Evolutionary conservation across 1,139 yeast genomes (phyloP), one percentile per base, ranked within the genome.

Genomic region (Kazachstania sp.): DNA sequence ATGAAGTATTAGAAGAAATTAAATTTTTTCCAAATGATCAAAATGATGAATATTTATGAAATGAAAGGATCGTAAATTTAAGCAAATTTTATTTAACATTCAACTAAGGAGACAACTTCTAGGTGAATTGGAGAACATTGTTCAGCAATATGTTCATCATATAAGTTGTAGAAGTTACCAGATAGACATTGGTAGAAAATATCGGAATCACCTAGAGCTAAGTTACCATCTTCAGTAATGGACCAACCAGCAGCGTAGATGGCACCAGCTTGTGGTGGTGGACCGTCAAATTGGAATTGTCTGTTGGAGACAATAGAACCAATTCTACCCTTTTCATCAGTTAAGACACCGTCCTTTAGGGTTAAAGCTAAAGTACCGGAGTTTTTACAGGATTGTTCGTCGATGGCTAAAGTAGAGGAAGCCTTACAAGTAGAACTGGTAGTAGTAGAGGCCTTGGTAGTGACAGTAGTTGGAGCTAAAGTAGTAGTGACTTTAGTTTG

Each of bases 211-310:
- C 92, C 94, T 58, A 84, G 71, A 50, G 87, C 86, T 66, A 85
- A 77, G 72, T 72, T 65, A 59, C 87, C 87, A 47, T 78, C 83
- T 48, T 67, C 60, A 50, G 82, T 74, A 59, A 83, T 69, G 44
- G 85, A 74, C 94, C 94, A 85, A 57, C 94, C 94, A 51, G 80
- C 86, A 64, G 94, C 94, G 70, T 81, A 83, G 69, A 84, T 80
- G 59, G 88, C 76, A 69, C 94, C 94, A 51, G 92, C 90, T 75
- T 84, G 94, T 62, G 92, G 92, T 70, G 90, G 88, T 59, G 92
- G 94, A 68, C 92, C 92, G 65, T 84, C 94, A 63, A 84, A 84
- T 73, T 84, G 94, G 83, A 84, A 84, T 73, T 84, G 94, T 73
- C 83, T 78, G 83, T 83, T 83, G 53, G 90, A 82, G 59, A 84